Evolutionary conservation across 208 protist genomes (phyloP).

Genomic region (Leishmania aethiopica): DNA sequence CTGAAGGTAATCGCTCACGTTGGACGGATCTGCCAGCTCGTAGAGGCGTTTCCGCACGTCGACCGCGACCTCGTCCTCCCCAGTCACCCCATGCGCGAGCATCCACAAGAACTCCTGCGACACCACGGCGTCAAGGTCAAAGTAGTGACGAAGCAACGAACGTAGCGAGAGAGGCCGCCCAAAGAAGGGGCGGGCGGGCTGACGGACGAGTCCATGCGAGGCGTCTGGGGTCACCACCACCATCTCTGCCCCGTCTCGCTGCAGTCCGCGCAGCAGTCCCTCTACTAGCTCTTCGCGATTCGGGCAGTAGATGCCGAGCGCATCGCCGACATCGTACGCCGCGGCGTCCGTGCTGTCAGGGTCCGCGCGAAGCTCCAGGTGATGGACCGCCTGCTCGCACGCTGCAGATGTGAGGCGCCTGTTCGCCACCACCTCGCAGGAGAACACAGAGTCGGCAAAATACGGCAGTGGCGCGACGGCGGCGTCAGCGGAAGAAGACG

Average conservation of each 20-base stretch:
- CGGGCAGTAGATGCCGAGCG: conserved; percentile 75
- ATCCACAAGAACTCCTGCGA: conserved; percentile 82
- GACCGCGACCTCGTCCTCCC: conserved; percentile 21
- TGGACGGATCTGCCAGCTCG: conserved; percentile 62
- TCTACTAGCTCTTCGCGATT: conserved; percentile 64
- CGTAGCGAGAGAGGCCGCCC: conserved; percentile 45
- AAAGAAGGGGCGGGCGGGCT: conserved; percentile 63
- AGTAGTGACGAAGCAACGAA: conserved; percentile 61
- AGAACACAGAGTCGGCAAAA: conserved; percentile 41
- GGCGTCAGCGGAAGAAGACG: neutral
- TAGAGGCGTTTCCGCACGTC: conserved; percentile 65
- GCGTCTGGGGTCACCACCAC: conserved; percentile 49
- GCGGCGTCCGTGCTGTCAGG: neutral
- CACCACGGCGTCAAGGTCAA: conserved; percentile 82
- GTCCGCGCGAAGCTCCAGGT: conserved; percentile 41
- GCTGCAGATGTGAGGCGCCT: conserved; percentile 54
- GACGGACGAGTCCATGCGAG: conserved; percentile 51
- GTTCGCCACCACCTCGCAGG: conserved; percentile 46
- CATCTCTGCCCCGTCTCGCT: conserved; percentile 40
- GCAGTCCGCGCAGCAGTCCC: conserved; percentile 43
- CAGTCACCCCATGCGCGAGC: conserved; percentile 52
- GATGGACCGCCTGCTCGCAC: conserved; percentile 74
- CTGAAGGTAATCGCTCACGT: conserved; percentile 71
- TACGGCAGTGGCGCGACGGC: neutral
- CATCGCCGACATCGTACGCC: conserved; percentile 78